Conservation (phyloP, 2,329 filamentous ascomycete species). For the Exophiala oligosperma region DNA sequence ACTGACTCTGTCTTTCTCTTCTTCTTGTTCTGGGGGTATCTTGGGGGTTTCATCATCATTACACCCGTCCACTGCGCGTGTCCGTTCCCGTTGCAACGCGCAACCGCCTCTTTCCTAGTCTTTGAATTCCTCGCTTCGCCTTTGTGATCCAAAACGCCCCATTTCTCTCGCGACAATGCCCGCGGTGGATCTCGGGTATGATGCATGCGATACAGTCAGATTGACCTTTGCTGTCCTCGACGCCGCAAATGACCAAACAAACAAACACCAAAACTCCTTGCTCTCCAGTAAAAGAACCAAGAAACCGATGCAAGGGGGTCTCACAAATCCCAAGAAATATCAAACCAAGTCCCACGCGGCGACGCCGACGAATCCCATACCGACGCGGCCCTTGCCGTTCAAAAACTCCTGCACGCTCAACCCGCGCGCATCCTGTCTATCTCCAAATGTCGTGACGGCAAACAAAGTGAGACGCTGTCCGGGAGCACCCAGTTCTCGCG, state of each 20-base stretch:
- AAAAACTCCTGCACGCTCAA: slow-evolving; percentile 51
- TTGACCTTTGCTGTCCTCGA: no score
- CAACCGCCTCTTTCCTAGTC: not conserved
- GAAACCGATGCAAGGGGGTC: not conserved
- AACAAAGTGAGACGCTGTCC: slow-evolving; percentile 69
- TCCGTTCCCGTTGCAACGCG: not conserved
- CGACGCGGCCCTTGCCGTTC: slow-evolving; percentile 47
- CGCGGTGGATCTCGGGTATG: no score
- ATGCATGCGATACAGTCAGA: no score
- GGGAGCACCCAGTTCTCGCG: slow-evolving; percentile 63
- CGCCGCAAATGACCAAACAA: no score
- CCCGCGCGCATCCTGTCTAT: slow-evolving; percentile 53
- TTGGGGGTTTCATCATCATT: not conserved
- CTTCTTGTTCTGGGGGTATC: not conserved
- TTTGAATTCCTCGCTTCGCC: no score
- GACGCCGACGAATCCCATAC: slow-evolving; percentile 52
- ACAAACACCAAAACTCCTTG: no score
- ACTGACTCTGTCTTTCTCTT: no score
- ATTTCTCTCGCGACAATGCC: no score
- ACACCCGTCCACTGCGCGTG: not conserved
- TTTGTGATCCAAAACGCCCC: no score
- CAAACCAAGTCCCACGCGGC: slow-evolving; percentile 56
- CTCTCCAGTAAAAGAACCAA: not conserved
- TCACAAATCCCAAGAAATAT: not conserved
- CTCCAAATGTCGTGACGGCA: slow-evolving; percentile 58